Evolutionary conservation across 169 alveolate species (phyloP).

Genomic region (Cystoisospora suis): DNA sequence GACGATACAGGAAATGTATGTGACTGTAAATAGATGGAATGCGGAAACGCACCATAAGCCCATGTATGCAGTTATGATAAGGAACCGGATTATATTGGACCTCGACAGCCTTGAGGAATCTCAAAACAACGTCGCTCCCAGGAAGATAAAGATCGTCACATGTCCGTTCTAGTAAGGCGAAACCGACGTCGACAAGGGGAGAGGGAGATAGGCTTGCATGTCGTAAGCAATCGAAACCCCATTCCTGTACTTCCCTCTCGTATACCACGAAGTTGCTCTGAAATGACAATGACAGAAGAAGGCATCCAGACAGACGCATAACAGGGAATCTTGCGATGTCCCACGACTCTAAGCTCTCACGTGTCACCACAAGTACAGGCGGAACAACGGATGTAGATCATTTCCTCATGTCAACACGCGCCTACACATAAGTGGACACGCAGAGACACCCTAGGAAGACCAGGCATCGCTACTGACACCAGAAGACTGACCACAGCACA

Average conservation of each 20-base stretch:
- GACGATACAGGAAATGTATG: too few species aligned
- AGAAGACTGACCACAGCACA: too few species aligned
- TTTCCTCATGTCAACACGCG: too few species aligned
- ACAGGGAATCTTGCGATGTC: too few species aligned
- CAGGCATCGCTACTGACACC: too few species aligned
- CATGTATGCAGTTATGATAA: slow-evolving; percentile 34
- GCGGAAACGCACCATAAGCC: slow-evolving; percentile 17
- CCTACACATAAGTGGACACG: too few species aligned
- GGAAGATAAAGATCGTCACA: background rate
- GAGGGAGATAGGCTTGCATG: background rate
- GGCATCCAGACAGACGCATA: too few species aligned
- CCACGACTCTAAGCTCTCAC: too few species aligned
- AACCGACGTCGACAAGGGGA: slow-evolving; percentile 38
- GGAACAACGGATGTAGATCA: too few species aligned
- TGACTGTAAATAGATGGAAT: too few species aligned
- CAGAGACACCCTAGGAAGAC: too few species aligned
- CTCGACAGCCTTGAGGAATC: slow-evolving; percentile 31
- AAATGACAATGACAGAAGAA: background rate
- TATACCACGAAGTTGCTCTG: background rate
- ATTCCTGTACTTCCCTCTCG: background rate
- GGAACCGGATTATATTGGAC: slow-evolving; percentile 18
- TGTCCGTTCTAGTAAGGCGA: background rate
- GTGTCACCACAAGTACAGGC: too few species aligned
- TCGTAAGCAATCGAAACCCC: slow-evolving; percentile 13
- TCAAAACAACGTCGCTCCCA: background rate